phyloP scores from a whole-genome alignment of 768 basidiomycete species.

The Rhizopogon vinicolor region DNA sequence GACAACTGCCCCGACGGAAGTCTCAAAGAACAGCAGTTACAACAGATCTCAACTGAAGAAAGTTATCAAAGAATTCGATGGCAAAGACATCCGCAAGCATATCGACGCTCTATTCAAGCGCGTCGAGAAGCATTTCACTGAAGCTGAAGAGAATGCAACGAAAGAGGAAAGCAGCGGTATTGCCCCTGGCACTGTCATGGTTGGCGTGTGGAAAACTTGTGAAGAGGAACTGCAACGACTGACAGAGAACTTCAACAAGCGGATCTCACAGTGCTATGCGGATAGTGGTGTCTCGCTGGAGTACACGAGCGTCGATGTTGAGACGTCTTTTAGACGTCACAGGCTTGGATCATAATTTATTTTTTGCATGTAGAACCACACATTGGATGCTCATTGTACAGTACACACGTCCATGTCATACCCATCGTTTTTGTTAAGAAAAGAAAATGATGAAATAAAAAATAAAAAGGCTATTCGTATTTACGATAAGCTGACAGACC shows the following conservation, averaged over 20 bases:
- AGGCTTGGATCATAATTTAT: constrained; percentile 24
- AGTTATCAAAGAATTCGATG: constrained; percentile 76
- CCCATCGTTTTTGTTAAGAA: not conserved
- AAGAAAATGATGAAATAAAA: not conserved
- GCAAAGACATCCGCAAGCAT: constrained; percentile 88
- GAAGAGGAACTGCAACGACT: constrained; percentile 78
- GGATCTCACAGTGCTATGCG: constrained; percentile 76
- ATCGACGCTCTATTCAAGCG: constrained; percentile 84
- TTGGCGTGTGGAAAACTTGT: constrained; percentile 87
- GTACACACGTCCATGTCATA: not conserved
- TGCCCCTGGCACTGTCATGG: constrained; percentile 61
- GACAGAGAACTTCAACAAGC: constrained; percentile 60
- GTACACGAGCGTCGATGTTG: constrained; percentile 70
- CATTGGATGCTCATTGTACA: constrained; percentile 1
- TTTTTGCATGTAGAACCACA: not conserved
- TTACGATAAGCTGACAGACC: not conserved
- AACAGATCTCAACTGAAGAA: constrained; percentile 78
- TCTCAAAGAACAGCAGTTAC: constrained; percentile 71
- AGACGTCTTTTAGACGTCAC: constrained; percentile 72
- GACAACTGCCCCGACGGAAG: constrained; percentile 72
- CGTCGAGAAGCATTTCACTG: constrained; percentile 94
- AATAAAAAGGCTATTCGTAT: not conserved
- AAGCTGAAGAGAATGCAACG: constrained; percentile 64
- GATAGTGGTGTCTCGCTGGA: constrained; percentile 72
- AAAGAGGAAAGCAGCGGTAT: constrained; percentile 51